Conservation (phyloP, 805 yeast genomes). For the Yarrowia divulgata region DNA sequence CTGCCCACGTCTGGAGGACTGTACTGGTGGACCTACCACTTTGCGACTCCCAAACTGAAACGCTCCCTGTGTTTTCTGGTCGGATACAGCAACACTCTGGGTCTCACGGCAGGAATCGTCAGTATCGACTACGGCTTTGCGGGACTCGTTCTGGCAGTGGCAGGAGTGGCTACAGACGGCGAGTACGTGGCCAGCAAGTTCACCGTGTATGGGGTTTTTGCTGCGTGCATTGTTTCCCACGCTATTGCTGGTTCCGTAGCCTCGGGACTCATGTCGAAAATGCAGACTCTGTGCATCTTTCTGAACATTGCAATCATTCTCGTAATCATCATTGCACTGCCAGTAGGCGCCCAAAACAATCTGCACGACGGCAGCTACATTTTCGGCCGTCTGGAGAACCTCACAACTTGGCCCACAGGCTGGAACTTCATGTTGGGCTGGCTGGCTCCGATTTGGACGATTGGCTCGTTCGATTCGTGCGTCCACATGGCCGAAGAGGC, state of each 20-base stretch:
- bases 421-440: slow-evolving; percentile 11
- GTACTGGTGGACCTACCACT: slow-evolving; percentile 14
- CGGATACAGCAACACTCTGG: not conserved
- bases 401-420: slow-evolving; percentile 1
- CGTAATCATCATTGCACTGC: not conserved
- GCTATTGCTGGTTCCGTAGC: not conserved
- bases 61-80: slow-evolving; percentile 3
- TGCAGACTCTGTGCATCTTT: not conserved
- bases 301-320: not conserved
- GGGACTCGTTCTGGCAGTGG: not conserved
- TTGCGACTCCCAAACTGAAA: not conserved
- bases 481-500: slow-evolving; percentile 12
- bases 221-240: not conserved
- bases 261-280: not conserved
- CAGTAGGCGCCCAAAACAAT: not conserved
- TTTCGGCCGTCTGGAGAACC: slow-evolving; percentile 5
- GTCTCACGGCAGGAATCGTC: not conserved
- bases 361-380: slow-evolving; percentile 2
- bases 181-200: not conserved
- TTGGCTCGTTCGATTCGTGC: slow-evolving; percentile 4
- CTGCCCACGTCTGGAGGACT: not conserved
- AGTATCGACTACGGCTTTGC: slow-evolving; percentile 21
- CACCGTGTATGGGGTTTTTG: slow-evolving; percentile 9
- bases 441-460: slow-evolving; percentile 4
- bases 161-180: slow-evolving; percentile 5